These are phyloP conservation scores for Fraxinus sp. DNA, from an alignment of 305 asterid species.

Conservation along the genomic window DNA sequence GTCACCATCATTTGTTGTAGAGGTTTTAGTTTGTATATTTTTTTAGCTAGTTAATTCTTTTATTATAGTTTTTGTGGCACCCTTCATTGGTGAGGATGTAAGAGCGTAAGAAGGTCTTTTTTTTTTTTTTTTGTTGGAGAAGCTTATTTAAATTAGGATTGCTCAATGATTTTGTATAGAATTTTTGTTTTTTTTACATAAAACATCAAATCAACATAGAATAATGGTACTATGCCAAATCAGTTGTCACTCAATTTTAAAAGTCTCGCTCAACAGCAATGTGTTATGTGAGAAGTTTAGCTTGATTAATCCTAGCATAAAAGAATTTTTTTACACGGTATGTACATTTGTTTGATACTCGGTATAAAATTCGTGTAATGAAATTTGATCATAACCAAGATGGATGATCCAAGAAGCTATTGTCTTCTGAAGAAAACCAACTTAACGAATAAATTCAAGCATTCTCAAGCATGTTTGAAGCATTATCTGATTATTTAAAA, in stretches of 20 bases:
- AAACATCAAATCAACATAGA: background rate
- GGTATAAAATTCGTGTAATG: background rate
- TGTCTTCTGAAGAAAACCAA: background rate
- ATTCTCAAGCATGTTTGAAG: background rate
- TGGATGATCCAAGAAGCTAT: background rate
- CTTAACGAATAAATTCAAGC: background rate
- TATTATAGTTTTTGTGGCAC: background rate
- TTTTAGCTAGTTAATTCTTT: background rate
- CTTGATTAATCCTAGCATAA: background rate
- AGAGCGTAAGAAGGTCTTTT: background rate
- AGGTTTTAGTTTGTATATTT: background rate
- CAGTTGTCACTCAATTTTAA: background rate
- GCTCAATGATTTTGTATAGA: background rate
- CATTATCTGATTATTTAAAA: background rate
- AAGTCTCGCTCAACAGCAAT: background rate
- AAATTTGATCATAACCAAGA: background rate
- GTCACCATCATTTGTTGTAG: constrained; percentile 3
- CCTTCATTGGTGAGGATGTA: background rate
- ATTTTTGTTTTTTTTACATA: background rate
- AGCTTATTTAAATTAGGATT: background rate
- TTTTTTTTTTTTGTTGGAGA: background rate
- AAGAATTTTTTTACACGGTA: background rate
- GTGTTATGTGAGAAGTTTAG: background rate
- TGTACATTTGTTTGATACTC: background rate
- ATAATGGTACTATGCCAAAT: background rate